Conservation (phyloP, 2,329 filamentous ascomycete genomes). For the Leptodontidium sp. region DNA sequence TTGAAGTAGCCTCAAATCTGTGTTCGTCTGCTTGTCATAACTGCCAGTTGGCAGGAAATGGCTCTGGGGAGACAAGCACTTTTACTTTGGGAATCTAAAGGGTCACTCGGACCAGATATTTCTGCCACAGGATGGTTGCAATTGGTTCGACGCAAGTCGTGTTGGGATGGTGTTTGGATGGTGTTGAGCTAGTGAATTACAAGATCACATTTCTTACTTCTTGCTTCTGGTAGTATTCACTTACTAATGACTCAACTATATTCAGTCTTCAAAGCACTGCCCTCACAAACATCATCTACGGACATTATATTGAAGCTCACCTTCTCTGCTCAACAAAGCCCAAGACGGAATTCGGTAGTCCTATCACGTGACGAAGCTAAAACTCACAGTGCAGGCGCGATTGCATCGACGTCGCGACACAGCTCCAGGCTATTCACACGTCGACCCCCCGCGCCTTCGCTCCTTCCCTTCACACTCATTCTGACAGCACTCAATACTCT, state of each 20-base stretch:
- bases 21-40: background rate
- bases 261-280: too few relatives aligned
- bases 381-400: background rate
- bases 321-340: background rate
- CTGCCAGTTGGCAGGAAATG: background rate
- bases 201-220: too few relatives aligned
- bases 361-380: background rate
- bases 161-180: too few relatives aligned
- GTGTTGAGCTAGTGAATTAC: too few relatives aligned
- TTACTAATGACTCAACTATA: too few relatives aligned
- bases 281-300: too few relatives aligned
- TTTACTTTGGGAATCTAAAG: too few relatives aligned
- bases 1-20: background rate
- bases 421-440: background rate
- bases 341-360: background rate
- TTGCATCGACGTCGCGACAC: slow-evolving; percentile 1
- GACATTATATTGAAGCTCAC: background rate
- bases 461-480: background rate
- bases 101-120: too few relatives aligned
- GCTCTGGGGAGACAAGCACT: too few relatives aligned
- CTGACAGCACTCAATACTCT: background rate
- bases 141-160: too few relatives aligned
- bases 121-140: too few relatives aligned
- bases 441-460: background rate
- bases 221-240: too few relatives aligned